Conservation (phyloP, 306 rosid genomes). For the Vigna unguiculata region DNA sequence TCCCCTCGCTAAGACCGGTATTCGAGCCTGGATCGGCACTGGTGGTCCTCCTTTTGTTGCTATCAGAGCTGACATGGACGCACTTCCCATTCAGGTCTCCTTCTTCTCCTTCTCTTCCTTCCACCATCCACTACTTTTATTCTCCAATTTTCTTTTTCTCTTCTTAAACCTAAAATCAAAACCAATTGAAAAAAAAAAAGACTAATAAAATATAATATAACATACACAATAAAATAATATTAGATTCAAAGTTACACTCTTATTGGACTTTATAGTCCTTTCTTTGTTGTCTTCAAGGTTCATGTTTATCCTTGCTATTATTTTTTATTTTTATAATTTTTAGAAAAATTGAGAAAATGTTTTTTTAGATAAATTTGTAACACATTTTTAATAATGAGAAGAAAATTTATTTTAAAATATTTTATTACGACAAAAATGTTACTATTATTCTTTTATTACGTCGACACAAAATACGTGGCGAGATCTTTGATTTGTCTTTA, state of each 20-base stretch:
- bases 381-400: too few species aligned
- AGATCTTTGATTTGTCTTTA: neutral
- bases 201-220: neutral
- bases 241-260: neutral
- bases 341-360: neutral
- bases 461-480: accelerated
- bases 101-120: neutral
- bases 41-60: slow-evolving; percentile 93
- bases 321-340: neutral
- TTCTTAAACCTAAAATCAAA: neutral
- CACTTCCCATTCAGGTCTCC: slow-evolving; percentile 90
- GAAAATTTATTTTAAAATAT: neutral
- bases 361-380: too few species aligned
- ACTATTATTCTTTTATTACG: neutral
- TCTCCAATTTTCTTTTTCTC: neutral
- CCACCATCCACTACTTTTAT: neutral
- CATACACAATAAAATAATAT: neutral
- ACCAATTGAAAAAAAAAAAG: too few species aligned
- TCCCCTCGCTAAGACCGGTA: slow-evolving; percentile 83
- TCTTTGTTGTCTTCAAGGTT: too few species aligned
- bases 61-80: slow-evolving; percentile 97
- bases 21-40: slow-evolving; percentile 91
- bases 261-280: neutral
- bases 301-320: neutral
- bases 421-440: neutral